A percentile compares a stretch with the other conserved stretches of the same genome.
These are phyloP conservation scores for Malus domestica DNA, from an alignment of 306 rosid species.

Conservation along the genomic window ASM211411v1 NC_041804.1:5289001-5289500, in stretches of 20 bases:
- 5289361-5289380: not conserved
- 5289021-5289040: too few species aligned
- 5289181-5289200: not conserved
- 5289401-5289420: not conserved
- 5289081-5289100: too few species aligned
- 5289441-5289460: not conserved
- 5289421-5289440: not conserved
- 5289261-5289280: not conserved
- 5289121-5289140: too few species aligned
- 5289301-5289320: not conserved
- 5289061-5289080: not conserved
- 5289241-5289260: not conserved
- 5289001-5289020: too few species aligned
- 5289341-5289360: not conserved
- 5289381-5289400: not conserved
- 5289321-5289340: conserved; percentile 2
- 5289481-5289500: not conserved
- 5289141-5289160: too few species aligned
- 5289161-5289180: not conserved
- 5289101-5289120: not conserved
- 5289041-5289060: too few species aligned
- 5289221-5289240: not conserved
- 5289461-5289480: conserved; percentile 1
- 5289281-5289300: conserved; percentile 4
- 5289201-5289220: not conserved